Evolutionary conservation across 2,329 filamentous ascomycete species (phyloP).

Genomic region (Aspergillus quadricinctus): DNA sequence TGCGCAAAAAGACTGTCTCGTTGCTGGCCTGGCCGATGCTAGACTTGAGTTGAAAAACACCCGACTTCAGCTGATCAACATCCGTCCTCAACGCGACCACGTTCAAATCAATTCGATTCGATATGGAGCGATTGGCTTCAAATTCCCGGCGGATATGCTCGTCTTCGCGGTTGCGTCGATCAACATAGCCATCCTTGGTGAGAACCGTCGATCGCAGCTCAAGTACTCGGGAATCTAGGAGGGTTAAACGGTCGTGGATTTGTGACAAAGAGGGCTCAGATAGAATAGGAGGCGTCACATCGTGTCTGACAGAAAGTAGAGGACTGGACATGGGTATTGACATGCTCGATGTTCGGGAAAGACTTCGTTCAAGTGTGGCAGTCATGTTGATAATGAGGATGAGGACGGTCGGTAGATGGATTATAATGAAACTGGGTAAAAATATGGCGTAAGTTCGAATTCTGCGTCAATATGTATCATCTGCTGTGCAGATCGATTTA

Average conservation of each 20-base stretch:
- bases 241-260: slow-evolving; percentile 36
- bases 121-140: slow-evolving; percentile 30
- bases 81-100: slow-evolving; percentile 33
- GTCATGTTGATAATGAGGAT: slow-evolving; percentile 24
- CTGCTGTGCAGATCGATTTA: slow-evolving; percentile 1
- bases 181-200: slow-evolving; percentile 37
- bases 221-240: slow-evolving; percentile 34
- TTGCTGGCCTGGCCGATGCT: slow-evolving; percentile 28
- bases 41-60: slow-evolving; percentile 32
- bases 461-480: slow-evolving; percentile 5
- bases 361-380: slow-evolving; percentile 32
- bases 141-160: slow-evolving; percentile 38
- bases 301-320: slow-evolving; percentile 30
- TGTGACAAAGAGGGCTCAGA: slow-evolving; percentile 34
- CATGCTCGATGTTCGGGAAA: slow-evolving; percentile 35
- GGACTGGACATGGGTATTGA: slow-evolving; percentile 35
- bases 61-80: slow-evolving; percentile 33
- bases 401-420: neutral
- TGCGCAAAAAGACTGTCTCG: slow-evolving; percentile 33
- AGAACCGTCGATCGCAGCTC: slow-evolving; percentile 36
- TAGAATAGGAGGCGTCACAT: slow-evolving; percentile 30
- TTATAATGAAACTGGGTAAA: neutral
- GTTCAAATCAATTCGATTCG: slow-evolving; percentile 32
- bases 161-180: slow-evolving; percentile 38
- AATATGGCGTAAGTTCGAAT: slow-evolving; percentile 4